Percentiles rank a stretch among this genome's conserved stretches.
Conservation (phyloP, 169 alveolate species). For the Fabrea salina region DNA sequence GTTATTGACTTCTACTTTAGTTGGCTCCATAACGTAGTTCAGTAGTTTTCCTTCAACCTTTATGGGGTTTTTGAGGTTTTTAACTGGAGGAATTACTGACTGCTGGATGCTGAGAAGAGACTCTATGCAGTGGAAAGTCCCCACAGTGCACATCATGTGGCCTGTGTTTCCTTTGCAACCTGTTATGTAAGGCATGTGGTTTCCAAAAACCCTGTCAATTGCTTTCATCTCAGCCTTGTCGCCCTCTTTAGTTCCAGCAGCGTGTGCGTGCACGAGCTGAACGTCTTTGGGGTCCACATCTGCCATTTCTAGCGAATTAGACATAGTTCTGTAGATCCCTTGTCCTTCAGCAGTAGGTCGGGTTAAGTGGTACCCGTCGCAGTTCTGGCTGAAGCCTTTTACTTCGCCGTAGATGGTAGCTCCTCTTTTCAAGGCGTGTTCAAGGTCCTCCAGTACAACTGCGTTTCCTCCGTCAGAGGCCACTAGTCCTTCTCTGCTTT, state of each 20-base stretch:
- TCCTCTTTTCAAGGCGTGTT: constrained; percentile 82
- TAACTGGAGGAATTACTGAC: not conserved
- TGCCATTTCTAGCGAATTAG: not conserved
- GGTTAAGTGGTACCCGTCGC: constrained; percentile 22
- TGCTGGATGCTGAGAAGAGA: not conserved
- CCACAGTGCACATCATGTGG: constrained; percentile 27
- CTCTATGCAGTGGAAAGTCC: constrained; percentile 1
- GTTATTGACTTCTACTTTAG: not conserved
- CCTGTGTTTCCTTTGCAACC: constrained; percentile 24
- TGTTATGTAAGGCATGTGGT: not conserved
- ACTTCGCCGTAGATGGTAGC: constrained; percentile 85
- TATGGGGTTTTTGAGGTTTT: not conserved
- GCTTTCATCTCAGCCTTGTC: not conserved
- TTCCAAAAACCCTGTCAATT: constrained; percentile 17
- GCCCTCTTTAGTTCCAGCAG: constrained; percentile 16
- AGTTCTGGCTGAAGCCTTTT: constrained; percentile 50
- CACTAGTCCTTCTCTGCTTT: constrained; percentile 83
- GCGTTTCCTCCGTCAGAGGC: constrained; percentile 88
- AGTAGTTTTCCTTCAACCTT: not conserved
- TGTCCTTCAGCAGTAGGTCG: constrained; percentile 3
- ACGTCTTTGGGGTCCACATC: not conserved
- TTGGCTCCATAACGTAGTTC: not conserved
- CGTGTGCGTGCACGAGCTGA: constrained; percentile 5
- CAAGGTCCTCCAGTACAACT: constrained; percentile 77
- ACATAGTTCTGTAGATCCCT: not conserved